A percentile compares a stretch with the other conserved stretches of the same genome.
These are phyloP conservation scores for Plantago ovata DNA, from an alignment of 257 asterid genomes.

Conservation along the genomic window DNA sequence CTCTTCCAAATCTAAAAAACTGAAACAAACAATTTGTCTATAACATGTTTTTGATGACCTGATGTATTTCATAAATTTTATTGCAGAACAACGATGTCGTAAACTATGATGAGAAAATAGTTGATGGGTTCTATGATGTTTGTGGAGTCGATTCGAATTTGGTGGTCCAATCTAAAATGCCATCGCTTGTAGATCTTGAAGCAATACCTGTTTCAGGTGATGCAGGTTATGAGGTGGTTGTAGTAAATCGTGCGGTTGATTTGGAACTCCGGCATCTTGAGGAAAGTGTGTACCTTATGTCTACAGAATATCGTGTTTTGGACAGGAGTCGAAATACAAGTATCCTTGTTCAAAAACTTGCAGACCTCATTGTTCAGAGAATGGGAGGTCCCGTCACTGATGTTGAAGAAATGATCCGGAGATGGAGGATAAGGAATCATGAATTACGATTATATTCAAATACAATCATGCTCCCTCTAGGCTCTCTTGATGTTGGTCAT, in stretches of 20 bases:
- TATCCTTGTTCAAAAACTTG: conserved; percentile 70
- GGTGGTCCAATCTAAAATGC: conserved; percentile 64
- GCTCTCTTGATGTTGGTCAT: conserved; percentile 90
- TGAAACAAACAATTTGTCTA: not conserved
- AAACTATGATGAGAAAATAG: conserved; percentile 82
- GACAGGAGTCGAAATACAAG: conserved; percentile 45
- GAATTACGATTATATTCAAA: conserved; percentile 51
- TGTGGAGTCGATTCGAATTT: conserved; percentile 65
- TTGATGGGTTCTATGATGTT: conserved; percentile 94
- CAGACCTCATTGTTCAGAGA: conserved; percentile 70
- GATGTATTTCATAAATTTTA: conserved; percentile 17
- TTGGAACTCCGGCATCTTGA: conserved; percentile 70
- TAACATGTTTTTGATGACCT: conserved; percentile 6
- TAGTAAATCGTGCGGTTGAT: conserved; percentile 71
- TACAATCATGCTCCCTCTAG: conserved; percentile 71
- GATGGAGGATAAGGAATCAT: conserved; percentile 72
- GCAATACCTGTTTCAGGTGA: conserved; percentile 53
- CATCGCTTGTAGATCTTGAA: conserved; percentile 66
- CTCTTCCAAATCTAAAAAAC: not conserved
- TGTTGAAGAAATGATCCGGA: conserved; percentile 81
- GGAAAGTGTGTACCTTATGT: conserved; percentile 65
- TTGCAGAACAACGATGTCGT: conserved; percentile 85
- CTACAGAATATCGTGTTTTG: conserved; percentile 49
- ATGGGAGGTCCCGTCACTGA: conserved; percentile 95
- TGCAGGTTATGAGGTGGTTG: conserved; percentile 68